phyloP scores from a whole-genome alignment of 352 stramenopile genomes.

The Phytophthora foliorum region DNA sequence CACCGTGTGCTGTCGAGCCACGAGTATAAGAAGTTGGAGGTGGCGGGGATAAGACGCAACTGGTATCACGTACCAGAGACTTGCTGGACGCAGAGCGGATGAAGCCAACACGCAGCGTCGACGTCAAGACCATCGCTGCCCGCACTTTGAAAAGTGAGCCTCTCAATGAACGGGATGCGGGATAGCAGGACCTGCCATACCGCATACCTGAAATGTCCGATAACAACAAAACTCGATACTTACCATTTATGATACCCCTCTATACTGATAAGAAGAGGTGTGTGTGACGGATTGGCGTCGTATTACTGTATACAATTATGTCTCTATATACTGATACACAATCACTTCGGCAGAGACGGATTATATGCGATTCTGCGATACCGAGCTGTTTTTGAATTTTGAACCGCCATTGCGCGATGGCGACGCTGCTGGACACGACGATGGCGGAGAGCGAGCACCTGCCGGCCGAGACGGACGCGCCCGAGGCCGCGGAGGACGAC shows the following conservation, averaged over 20 bases:
- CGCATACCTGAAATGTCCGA: slow-evolving; percentile 15
- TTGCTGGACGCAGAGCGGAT: slow-evolving; percentile 23
- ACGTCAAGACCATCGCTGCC: slow-evolving; percentile 18
- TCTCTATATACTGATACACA: slow-evolving; percentile 1
- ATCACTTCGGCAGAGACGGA: background rate
- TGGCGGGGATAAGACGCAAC: background rate
- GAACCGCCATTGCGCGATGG: slow-evolving; percentile 32
- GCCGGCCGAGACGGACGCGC: slow-evolving; percentile 38
- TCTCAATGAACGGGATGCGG: background rate
- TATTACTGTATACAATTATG: background rate
- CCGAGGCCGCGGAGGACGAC: slow-evolving; percentile 45
- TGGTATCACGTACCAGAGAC: slow-evolving; percentile 8
- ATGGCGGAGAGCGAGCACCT: slow-evolving; percentile 45
- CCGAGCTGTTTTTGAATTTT: slow-evolving; percentile 34
- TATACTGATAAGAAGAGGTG: too few species aligned
- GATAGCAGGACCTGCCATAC: slow-evolving; percentile 9
- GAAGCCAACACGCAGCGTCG: slow-evolving; percentile 26
- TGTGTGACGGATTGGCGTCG: too few species aligned
- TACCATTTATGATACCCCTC: background rate
- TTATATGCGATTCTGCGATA: background rate
- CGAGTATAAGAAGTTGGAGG: background rate
- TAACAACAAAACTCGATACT: background rate
- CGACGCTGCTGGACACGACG: slow-evolving; percentile 49
- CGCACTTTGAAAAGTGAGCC: slow-evolving; percentile 4
- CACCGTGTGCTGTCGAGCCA: slow-evolving; percentile 67